Conservation (phyloP, 495 filamentous ascomycete genomes). For the Neurospora cerealis region DNA sequence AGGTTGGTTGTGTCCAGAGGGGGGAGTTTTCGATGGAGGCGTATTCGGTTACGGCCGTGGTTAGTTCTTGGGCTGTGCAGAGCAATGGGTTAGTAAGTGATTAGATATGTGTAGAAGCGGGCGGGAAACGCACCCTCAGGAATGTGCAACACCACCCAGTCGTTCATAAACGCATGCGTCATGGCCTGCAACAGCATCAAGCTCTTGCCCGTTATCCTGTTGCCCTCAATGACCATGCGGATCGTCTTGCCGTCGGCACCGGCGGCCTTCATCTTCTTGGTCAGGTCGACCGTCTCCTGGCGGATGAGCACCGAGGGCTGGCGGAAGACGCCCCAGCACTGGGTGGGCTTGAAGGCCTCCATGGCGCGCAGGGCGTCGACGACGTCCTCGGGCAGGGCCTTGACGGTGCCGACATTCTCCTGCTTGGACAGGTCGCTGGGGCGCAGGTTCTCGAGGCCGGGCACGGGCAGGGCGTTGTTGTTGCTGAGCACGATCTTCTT, state of each 20-base stretch:
- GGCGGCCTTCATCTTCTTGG: conserved; percentile 43
- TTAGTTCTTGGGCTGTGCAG: conserved; percentile 79
- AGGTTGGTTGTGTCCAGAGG: conserved; percentile 65
- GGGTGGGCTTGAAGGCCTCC: conserved; percentile 84
- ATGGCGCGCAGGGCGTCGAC: conserved; percentile 70
- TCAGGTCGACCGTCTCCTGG: conserved; percentile 62
- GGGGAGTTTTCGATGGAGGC: conserved; percentile 48
- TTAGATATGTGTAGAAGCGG: too few species aligned
- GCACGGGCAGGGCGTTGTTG: conserved; percentile 74
- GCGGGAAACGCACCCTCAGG: too few species aligned
- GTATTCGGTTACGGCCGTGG: conserved; percentile 70
- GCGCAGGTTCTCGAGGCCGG: conserved; percentile 50
- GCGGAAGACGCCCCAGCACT: conserved; percentile 81
- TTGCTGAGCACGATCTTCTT: conserved; percentile 89
- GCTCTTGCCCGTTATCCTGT: conserved; percentile 71
- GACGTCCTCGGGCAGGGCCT: conserved; percentile 56
- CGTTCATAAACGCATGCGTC: conserved; percentile 68
- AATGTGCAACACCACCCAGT: conserved; percentile 81
- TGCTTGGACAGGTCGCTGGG: conserved; percentile 43
- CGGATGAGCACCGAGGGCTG: conserved; percentile 67
- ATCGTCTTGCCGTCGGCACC: conserved; percentile 48
- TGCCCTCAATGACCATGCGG: conserved; percentile 62
- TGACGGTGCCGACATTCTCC: conserved; percentile 49
- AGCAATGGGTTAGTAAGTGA: too few species aligned
- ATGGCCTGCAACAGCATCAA: conserved; percentile 76